These are phyloP conservation scores for Candida caryicola DNA, from an alignment of 805 yeast genomes.

Conservation along the genomic window DNA sequence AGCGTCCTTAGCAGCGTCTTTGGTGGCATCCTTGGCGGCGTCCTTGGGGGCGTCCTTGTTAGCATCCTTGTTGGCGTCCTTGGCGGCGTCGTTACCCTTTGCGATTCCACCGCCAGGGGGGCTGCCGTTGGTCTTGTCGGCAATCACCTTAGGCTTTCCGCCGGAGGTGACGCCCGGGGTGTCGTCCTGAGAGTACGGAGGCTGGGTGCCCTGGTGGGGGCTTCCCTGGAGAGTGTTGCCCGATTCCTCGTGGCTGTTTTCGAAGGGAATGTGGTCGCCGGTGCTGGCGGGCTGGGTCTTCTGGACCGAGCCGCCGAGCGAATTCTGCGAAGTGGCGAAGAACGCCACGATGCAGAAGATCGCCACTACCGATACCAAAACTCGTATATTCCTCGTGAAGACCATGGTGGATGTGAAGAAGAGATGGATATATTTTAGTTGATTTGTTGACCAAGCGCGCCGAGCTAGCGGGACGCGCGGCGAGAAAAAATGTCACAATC, in stretches of 20 bases:
- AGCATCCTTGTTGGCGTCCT: neutral
- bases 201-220: conserved; percentile 33
- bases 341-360: conserved; percentile 50
- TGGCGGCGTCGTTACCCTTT: neutral
- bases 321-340: conserved; percentile 44
- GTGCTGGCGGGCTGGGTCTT: conserved; percentile 26
- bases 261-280: conserved; percentile 21
- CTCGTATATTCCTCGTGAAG: conserved; percentile 50
- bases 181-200: conserved; percentile 29
- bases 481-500: too few relatives aligned
- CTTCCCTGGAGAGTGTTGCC: conserved; percentile 32
- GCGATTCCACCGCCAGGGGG: conserved; percentile 4
- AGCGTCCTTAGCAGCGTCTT: neutral
- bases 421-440: too few relatives aligned
- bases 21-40: neutral
- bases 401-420: conserved; percentile 25
- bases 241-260: conserved; percentile 15
- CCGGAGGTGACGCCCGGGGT: conserved; percentile 7
- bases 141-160: conserved; percentile 18
- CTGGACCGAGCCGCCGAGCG: conserved; percentile 31
- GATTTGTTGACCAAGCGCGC: too few relatives aligned
- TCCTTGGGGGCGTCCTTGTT: conserved; percentile 1
- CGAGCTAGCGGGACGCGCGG: too few relatives aligned
- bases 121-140: conserved; percentile 20
- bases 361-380: conserved; percentile 49